Evolutionary conservation across 345 rosid species (phyloP), one percentile per base, ranked within the genome.

Genomic region (Brassica juncea): DNA sequence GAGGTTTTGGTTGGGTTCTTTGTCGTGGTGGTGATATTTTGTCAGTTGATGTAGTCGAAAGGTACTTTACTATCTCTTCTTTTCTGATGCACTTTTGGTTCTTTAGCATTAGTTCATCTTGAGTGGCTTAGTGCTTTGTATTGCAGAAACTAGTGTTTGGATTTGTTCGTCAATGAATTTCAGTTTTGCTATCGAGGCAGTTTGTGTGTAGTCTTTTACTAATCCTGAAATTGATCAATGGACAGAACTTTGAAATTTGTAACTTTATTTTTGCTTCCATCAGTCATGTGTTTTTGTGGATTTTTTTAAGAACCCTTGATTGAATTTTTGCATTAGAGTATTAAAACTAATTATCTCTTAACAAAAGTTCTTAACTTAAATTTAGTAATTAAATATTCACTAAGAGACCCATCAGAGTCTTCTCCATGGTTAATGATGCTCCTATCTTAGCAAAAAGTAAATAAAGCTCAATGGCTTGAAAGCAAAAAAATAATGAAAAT

Each of bases 41-140:
- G 34, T 23, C 74, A 59, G 68, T 42, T 77, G 23, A 71, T 61
- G 66, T 71, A 70, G 66, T 47, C 42, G 58, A 78, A 37, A 27
- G 49, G 57, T 79, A 72, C 31, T 21, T 73, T 72, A 19, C 16
- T 49, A n/a, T 49, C 55, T 49, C 55, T 14, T 14, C 16, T 49
- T 28, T 52, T 42, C 47, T 35, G 49, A 16, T 49, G 32, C 5
- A 49, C 4, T 54, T 54, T 54, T 54, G 72, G 15, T 31, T 58
- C 58, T 63, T 66, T 67, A 35, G 7, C 14, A 44, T 44, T 65
- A 49, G 59, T 15, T 54, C 59, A 54, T 49, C 64, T 59, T 54
- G 9, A 54, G 19, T n/a, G 15, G 54, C 54, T 44, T 44, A 12
- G 54, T 44, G 54, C 54, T 44, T 11, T 44, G 54, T 11, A 3